Evolutionary conservation across 1,284 basidiomycete genomes (phyloP).

Genomic region (Puccinia hordei): DNA sequence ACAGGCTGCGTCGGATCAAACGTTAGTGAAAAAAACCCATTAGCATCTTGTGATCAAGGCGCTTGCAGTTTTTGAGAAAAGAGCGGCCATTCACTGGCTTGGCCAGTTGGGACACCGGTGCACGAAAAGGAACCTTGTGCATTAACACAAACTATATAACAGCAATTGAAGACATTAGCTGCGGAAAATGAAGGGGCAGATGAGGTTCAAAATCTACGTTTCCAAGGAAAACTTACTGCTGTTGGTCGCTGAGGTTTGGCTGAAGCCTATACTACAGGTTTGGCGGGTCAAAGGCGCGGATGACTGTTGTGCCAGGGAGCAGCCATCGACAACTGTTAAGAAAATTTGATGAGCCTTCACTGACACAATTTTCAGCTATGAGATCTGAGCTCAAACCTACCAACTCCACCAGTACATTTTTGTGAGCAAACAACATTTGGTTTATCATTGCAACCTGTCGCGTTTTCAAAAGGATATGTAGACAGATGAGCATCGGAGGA

Average conservation of each 20-base stretch:
- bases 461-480: too few relatives aligned
- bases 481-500: not conserved
- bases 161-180: not conserved
- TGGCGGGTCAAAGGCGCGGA: not conserved
- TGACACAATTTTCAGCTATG: not conserved
- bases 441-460: constrained; percentile 5
- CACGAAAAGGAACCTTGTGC: constrained; percentile 8
- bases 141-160: constrained; percentile 6
- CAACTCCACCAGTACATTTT: constrained; percentile 16
- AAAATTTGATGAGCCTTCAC: not conserved
- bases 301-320: not conserved
- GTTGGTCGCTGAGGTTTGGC: constrained; percentile 5
- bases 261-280: constrained; percentile 20
- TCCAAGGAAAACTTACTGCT: not conserved
- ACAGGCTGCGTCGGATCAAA: not conserved
- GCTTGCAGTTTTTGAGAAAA: not conserved
- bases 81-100: constrained; percentile 9
- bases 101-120: constrained; percentile 3
- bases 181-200: not conserved
- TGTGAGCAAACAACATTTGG: constrained; percentile 12
- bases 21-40: not conserved
- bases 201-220: not conserved
- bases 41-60: not conserved
- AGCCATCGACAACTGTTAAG: constrained; percentile 1
- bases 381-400: not conserved